Conservation (phyloP, 2,329 filamentous ascomycete species). For the Aschersonia sp. region DNA sequence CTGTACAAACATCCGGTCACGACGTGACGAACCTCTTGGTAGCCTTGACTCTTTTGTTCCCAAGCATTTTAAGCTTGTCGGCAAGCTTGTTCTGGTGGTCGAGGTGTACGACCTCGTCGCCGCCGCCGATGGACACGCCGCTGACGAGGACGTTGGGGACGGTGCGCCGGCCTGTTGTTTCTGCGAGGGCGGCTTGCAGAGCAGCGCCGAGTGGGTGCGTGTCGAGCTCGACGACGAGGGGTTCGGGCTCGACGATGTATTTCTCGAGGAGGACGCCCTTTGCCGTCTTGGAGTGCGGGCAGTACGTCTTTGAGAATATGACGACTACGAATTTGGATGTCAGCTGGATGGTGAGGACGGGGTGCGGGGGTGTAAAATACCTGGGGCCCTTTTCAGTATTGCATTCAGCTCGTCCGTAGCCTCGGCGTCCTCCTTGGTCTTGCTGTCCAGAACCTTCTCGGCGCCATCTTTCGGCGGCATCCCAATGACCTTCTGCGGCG, state of each 20-base stretch:
- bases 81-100: slow-evolving; percentile 52
- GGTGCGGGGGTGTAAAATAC: slow-evolving; percentile 30
- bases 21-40: slow-evolving; percentile 27
- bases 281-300: slow-evolving; percentile 70
- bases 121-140: slow-evolving; percentile 77
- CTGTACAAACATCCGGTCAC: slow-evolving; percentile 2
- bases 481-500: slow-evolving; percentile 14
- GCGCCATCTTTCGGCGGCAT: no score
- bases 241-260: slow-evolving; percentile 70
- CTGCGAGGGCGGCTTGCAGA: slow-evolving; percentile 57
- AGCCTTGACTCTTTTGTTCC: slow-evolving; percentile 47
- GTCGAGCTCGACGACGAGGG: slow-evolving; percentile 85
- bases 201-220: slow-evolving; percentile 57
- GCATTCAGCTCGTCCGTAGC: slow-evolving; percentile 58
- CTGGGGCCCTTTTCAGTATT: slow-evolving; percentile 73
- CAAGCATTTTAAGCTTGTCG: slow-evolving; percentile 58
- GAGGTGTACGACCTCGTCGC: slow-evolving; percentile 69
- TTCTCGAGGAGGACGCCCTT: slow-evolving; percentile 74
- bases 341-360: background rate
- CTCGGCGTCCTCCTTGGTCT: slow-evolving; percentile 27
- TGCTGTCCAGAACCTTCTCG: background rate
- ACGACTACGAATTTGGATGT: slow-evolving; percentile 44
- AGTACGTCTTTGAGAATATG: slow-evolving; percentile 93
- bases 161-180: slow-evolving; percentile 66
- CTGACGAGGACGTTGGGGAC: slow-evolving; percentile 89